These are phyloP conservation scores for Cordyceps cateniannulata DNA, from an alignment of 2,329 filamentous ascomycete species.

Conservation along the genomic window DNA sequence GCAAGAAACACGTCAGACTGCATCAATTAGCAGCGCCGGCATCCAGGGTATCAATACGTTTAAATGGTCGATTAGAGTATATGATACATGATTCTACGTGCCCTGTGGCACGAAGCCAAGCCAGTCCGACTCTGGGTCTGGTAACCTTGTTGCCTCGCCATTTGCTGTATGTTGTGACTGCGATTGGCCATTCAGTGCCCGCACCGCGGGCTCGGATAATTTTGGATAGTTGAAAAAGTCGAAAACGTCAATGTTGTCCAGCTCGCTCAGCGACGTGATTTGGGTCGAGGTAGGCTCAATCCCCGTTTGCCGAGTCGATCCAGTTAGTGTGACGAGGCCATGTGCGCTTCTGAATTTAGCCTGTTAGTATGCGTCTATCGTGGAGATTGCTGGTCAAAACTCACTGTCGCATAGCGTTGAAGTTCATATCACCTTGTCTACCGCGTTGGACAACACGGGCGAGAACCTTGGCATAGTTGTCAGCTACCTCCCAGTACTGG, in stretches of 20 bases:
- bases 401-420: slow-evolving; percentile 35
- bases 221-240: slow-evolving; percentile 40
- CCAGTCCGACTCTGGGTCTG: slow-evolving; percentile 28
- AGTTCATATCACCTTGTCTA: slow-evolving; percentile 29
- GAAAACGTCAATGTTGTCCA: slow-evolving; percentile 39
- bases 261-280: slow-evolving; percentile 31
- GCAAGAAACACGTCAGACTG: not conserved
- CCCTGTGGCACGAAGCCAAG: slow-evolving; percentile 17
- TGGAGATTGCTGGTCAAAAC: not conserved
- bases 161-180: slow-evolving; percentile 18
- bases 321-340: slow-evolving; percentile 32
- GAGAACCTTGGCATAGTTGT: slow-evolving; percentile 35
- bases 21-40: not conserved
- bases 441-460: slow-evolving; percentile 31
- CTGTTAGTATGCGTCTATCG: not conserved
- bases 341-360: slow-evolving; percentile 28
- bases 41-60: not conserved
- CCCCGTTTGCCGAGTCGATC: slow-evolving; percentile 28
- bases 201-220: slow-evolving; percentile 18
- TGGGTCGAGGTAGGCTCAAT: slow-evolving; percentile 33
- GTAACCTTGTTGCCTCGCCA: slow-evolving; percentile 20
- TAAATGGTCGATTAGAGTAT: not conserved
- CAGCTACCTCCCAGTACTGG: slow-evolving; percentile 38
- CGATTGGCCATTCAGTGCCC: slow-evolving; percentile 18
- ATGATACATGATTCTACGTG: not conserved